Conservation (phyloP, 805 yeast species). For the Wickerhamiella vanderwaltii region DNA sequence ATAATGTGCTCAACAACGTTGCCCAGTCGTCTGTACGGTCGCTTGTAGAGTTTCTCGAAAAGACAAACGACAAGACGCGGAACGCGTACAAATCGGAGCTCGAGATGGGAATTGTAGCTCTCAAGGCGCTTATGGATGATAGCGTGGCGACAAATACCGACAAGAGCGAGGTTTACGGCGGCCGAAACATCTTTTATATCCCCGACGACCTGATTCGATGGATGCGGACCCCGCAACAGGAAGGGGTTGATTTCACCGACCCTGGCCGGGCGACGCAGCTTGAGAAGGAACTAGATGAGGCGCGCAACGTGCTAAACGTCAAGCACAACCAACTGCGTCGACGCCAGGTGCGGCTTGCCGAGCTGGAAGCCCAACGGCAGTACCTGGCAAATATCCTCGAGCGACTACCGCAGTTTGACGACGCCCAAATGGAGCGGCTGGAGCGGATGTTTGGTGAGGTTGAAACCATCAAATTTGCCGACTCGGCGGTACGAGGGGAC, state of each 20-base stretch:
- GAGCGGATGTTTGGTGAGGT: neutral
- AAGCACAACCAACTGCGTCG: neutral
- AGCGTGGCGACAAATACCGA: slow-evolving; percentile 68
- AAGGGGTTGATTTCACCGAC: slow-evolving; percentile 26
- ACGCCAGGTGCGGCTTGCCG: neutral
- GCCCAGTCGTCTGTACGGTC: slow-evolving; percentile 74
- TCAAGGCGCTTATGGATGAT: slow-evolving; percentile 71
- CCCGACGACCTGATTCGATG: slow-evolving; percentile 53
- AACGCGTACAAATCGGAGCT: slow-evolving; percentile 17
- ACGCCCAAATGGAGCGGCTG: neutral
- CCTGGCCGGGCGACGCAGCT: neutral
- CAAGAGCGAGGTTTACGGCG: slow-evolving; percentile 67
- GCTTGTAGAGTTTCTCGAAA: slow-evolving; percentile 50
- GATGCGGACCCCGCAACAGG: slow-evolving; percentile 58
- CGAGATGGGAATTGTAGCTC: slow-evolving; percentile 49
- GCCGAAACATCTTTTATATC: slow-evolving; percentile 61
- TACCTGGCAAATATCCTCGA: neutral
- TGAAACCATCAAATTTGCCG: neutral
- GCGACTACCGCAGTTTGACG: neutral
- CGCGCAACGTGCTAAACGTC: neutral
- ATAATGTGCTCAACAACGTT: slow-evolving; percentile 74
- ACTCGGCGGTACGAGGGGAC: neutral
- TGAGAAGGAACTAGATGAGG: neutral
- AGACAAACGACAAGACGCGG: slow-evolving; percentile 23
- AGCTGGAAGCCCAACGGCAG: slow-evolving; percentile 3